Conservation (phyloP, 257 asterid species). For the Nicotiana tomentosiformis region DNA sequence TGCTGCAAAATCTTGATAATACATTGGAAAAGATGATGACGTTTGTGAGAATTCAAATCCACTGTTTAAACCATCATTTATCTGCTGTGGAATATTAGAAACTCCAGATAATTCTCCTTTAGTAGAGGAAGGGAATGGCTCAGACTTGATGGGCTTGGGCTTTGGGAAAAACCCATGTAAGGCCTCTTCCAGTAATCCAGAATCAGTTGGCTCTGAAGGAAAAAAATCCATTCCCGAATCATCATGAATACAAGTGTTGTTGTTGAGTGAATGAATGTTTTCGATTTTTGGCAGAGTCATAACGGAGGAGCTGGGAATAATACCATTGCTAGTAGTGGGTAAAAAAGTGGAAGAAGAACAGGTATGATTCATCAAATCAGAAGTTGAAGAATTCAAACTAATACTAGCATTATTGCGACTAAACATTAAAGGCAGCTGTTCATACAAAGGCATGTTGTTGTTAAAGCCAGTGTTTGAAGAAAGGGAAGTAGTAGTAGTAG, state of each 20-base stretch:
- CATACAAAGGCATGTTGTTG: slow-evolving; percentile 10
- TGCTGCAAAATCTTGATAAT: slow-evolving; percentile 3
- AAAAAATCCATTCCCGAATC: slow-evolving; percentile 48
- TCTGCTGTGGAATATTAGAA: slow-evolving; percentile 16
- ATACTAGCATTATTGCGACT: neutral
- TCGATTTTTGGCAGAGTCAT: neutral
- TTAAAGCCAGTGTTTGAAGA: neutral
- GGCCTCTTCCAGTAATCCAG: slow-evolving; percentile 36
- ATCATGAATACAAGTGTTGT: slow-evolving; percentile 9
- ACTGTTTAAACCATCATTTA: slow-evolving; percentile 14
- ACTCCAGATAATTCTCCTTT: slow-evolving; percentile 9
- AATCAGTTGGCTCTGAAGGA: slow-evolving; percentile 39
- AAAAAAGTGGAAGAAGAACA: slow-evolving; percentile 6
- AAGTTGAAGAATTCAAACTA: slow-evolving; percentile 9
- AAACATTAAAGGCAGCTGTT: slow-evolving; percentile 21
- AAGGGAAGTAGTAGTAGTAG: neutral
- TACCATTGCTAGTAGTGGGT: neutral
- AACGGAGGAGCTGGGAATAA: slow-evolving; percentile 14
- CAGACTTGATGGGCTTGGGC: slow-evolving; percentile 18
- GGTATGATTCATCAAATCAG: neutral
- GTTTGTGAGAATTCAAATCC: slow-evolving; percentile 16
- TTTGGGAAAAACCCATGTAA: slow-evolving; percentile 46
- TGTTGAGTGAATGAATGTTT: neutral
- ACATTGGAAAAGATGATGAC: slow-evolving; percentile 9
- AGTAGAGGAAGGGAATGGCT: neutral